Percentiles rank a stretch among this genome's conserved stretches.
Conservation (phyloP, 257 asterid species). For the Cinchona pubescens region DNA sequence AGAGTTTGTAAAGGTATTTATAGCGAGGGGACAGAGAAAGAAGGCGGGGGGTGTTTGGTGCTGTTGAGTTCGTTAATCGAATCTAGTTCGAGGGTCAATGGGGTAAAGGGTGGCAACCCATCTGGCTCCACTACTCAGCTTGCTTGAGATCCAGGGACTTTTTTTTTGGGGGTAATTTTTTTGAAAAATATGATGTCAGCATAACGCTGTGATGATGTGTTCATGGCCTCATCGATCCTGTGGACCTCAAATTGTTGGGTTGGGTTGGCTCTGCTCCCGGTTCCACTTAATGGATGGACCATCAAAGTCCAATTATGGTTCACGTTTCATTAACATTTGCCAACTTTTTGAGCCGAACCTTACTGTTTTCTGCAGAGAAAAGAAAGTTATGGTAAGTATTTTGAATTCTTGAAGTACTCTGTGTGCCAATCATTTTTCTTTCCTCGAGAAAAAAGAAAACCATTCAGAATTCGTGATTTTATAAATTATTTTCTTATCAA, state of each 20-base stretch:
- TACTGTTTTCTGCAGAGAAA: too few relatives aligned
- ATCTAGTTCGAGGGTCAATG: slow-evolving; percentile 7
- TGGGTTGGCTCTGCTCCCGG: neutral
- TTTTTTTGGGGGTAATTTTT: neutral
- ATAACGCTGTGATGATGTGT: slow-evolving; percentile 28
- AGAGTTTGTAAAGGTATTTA: slow-evolving; percentile 8
- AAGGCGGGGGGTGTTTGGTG: too few relatives aligned
- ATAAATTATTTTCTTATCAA: too few relatives aligned
- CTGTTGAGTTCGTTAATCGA: slow-evolving; percentile 8
- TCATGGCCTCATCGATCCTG: neutral
- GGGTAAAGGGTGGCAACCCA: neutral
- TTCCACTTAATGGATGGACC: neutral
- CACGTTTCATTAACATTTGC: neutral
- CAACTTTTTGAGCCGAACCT: too few relatives aligned
- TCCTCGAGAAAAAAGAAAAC: too few relatives aligned
- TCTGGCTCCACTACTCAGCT: slow-evolving; percentile 7
- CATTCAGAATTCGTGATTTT: too few relatives aligned
- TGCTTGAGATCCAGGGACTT: slow-evolving; percentile 13
- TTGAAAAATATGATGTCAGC: slow-evolving; percentile 6
- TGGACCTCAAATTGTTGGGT: neutral
- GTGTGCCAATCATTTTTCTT: too few relatives aligned
- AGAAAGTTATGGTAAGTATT: too few relatives aligned
- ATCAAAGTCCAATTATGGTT: neutral
- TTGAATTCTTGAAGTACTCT: too few relatives aligned
- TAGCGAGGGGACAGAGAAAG: slow-evolving; percentile 12